phyloP scores from a whole-genome alignment of 257 asterid genomes.

The Catharanthus roseus region DNA sequence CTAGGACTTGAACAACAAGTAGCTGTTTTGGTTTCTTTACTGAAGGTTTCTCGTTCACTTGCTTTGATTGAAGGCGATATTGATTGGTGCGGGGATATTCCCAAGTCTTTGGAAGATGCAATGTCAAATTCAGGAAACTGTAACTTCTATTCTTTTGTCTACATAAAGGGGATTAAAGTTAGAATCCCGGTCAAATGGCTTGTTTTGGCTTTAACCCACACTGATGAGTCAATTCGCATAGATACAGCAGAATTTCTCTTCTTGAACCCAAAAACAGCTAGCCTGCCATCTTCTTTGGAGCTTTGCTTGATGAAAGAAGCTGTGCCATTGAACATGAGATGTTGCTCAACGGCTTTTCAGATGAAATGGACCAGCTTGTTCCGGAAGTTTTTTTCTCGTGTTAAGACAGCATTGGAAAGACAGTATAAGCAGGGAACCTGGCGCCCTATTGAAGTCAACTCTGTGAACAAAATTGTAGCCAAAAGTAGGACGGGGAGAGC shows the following conservation, averaged over 20 bases:
- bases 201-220: slow-evolving; percentile 68
- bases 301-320: slow-evolving; percentile 81
- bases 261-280: slow-evolving; percentile 80
- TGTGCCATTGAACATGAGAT: slow-evolving; percentile 91
- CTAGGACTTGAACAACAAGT: slow-evolving; percentile 61
- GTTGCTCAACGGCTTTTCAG: slow-evolving; percentile 87
- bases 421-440: slow-evolving; percentile 67
- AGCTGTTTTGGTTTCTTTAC: slow-evolving; percentile 78
- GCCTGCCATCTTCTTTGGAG: slow-evolving; percentile 85
- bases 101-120: slow-evolving; percentile 33
- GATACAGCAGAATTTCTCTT: slow-evolving; percentile 95
- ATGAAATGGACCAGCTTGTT: slow-evolving; percentile 98
- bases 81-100: slow-evolving; percentile 54
- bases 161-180: slow-evolving; percentile 57
- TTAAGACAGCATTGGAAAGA: slow-evolving; percentile 81
- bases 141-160: slow-evolving; percentile 41
- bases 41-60: slow-evolving; percentile 81
- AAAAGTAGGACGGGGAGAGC: slow-evolving; percentile 29
- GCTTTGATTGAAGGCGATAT: slow-evolving; percentile 91
- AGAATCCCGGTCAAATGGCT: slow-evolving; percentile 78
- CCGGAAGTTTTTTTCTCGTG: slow-evolving; percentile 88
- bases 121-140: slow-evolving; percentile 33
- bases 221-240: slow-evolving; percentile 86
- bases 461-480: slow-evolving; percentile 27
- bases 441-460: slow-evolving; percentile 48